A percentile compares a stretch with the other conserved stretches of the same genome.
phyloP scores from a whole-genome alignment of 768 basidiomycete genomes.

The Pholiota conissans region DNA sequence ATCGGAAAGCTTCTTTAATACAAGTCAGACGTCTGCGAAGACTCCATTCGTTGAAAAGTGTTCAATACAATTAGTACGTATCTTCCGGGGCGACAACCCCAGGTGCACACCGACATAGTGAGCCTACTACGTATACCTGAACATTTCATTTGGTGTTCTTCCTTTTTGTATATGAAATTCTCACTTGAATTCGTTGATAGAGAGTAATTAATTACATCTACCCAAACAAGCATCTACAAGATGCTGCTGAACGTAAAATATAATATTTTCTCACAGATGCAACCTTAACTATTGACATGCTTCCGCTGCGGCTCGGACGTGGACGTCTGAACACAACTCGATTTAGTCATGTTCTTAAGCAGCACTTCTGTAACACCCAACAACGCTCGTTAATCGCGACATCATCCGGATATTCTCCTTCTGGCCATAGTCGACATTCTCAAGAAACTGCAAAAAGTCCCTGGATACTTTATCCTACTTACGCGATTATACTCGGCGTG shows the following conservation, averaged over 20 bases:
- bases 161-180: no score
- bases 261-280: background rate
- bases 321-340: background rate
- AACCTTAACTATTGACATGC: slow-evolving; percentile 5
- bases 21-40: no score
- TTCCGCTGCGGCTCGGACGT: slow-evolving; percentile 9
- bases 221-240: background rate
- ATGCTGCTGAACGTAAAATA: background rate
- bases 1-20: slow-evolving; percentile 38
- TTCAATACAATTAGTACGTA: no score
- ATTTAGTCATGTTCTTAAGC: background rate
- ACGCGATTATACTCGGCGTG: slow-evolving; percentile 34
- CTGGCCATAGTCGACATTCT: background rate
- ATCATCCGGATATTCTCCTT: background rate
- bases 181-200: no score
- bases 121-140: no score
- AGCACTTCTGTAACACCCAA: slow-evolving; percentile 2
- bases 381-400: slow-evolving; percentile 3
- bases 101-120: no score
- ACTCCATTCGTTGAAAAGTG: no score
- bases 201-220: no score
- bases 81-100: no score
- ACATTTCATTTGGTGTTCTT: no score
- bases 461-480: slow-evolving; percentile 39
- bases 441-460: slow-evolving; percentile 11